Base-by-base conservation (phyloP, 345 rosid species). In the Cardamine chenopodiifolia region DNA sequence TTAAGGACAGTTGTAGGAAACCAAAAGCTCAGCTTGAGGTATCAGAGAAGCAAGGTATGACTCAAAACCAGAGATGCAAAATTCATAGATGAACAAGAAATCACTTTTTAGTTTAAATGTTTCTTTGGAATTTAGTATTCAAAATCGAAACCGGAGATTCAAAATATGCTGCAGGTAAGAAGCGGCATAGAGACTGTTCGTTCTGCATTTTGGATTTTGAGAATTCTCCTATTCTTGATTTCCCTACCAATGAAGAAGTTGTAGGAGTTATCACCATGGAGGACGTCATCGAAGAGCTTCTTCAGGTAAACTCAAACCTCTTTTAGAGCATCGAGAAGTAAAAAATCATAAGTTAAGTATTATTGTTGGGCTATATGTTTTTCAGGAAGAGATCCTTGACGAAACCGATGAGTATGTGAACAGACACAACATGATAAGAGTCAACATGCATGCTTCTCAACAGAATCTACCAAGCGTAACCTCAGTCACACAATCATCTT, bases 231-330 rank as follows among this genome's bases (percentile, higher is more conserved):
- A 70, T 90, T 62, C 95, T 91, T 15, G 86, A 86, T 68, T 90
- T 86, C 76, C 86, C 90, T 20, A 62, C 80, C 44, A 81, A 81
- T 83, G 95, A 91, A 78, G 85, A 85, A 73, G 97, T 87, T 15
- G 96, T 91, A 66, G 97, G 97, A 75, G 96, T 91, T 50, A 94
- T 94, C 71, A 82, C 91, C 58, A 87, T 91, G 98, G 98, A 94
- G 74, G 98, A 94, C 63, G 97, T 94, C 62, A 94, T 94, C 37
- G 95, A 94, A 85, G 98, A 94, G 82, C 97, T 94, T 84, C 96
- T 94, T 79, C 93, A 89, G 96, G 97, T 91, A 37, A 66, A 84
- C 75, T 70, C 7, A 53, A 54, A 68, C 4, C 23, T 42, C 48
- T 15, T 4, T 31, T 31, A 32, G 8, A 20, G 0, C n/a, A 17